Evolutionary conservation across 257 asterid genomes (phyloP), one percentile per base, ranked within the genome.

Genomic region (Przewalskia tangutica): DNA sequence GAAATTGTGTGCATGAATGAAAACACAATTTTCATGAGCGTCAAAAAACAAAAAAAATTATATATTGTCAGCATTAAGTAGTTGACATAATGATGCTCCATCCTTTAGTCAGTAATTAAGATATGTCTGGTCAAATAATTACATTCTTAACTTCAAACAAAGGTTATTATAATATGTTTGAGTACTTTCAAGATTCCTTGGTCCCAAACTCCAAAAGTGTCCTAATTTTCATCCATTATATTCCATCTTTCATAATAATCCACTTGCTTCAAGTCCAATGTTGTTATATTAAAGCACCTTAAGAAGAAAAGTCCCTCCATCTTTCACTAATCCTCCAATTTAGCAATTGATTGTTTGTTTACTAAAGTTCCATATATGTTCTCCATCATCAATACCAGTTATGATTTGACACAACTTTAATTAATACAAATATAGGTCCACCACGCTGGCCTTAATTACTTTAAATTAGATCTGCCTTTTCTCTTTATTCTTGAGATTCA

Each of bases 101-200:
- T 84, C 77, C 83, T 82, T 81, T 81, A 82, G 81, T 86, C 82
- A 68, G 84, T 84, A 85, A 55, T 27, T 27, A 27, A 27, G 86
- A 79, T 77, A 84, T 58, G 71, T 86, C 85, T 82, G 81, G 82
- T 89, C 89, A 82, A 81, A 86, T 85, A 81, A 88, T 88, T 79
- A 77, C 71, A 13, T 68, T 27, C 86, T 85, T 81, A 84, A 63
- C 85, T 85, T 85, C 86, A 86, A 51, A 64, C 42, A 27, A 38
- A 64, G 81, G 68, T 76, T 10, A 84, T 75, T 83, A 58, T 79
- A 58, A 27, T 1, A 27, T 12, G 40, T 27, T 82, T 13, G 42
- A 64, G 62, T 82, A 27, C 32, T 27, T 78, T 85, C 82, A 82
- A 85, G 82, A 86, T 85, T 82, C 84, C 81, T 11, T 71, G 83